Conservation (phyloP, 495 filamentous ascomycete species). For the Penicillium canariense region DNA sequence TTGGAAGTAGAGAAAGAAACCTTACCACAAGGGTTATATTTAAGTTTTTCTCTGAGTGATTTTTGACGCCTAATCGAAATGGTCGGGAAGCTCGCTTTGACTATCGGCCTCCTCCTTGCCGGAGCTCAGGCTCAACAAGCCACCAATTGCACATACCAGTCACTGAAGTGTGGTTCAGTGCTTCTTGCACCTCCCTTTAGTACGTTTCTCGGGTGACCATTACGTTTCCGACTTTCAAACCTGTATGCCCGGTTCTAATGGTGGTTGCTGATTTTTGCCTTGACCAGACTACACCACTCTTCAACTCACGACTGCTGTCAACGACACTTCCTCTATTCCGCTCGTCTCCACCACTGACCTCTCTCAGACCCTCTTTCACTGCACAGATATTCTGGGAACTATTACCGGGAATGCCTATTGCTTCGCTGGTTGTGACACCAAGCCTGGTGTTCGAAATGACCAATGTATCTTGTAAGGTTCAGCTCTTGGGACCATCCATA, state of each 20-base stretch:
- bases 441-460: conserved; percentile 18
- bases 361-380: conserved; percentile 23
- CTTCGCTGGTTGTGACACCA: conserved; percentile 23
- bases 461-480: conserved; percentile 20
- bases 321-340: conserved; percentile 22
- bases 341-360: conserved; percentile 6
- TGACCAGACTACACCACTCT: conserved; percentile 16
- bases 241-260: too few relatives aligned
- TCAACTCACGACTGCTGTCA: conserved; percentile 18
- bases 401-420: conserved; percentile 24
- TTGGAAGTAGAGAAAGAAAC: too few relatives aligned
- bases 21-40: too few relatives aligned
- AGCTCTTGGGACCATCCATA: neutral
- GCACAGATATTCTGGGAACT: conserved; percentile 20
- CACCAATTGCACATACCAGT: conserved; percentile 20
- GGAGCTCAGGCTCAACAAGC: conserved; percentile 22
- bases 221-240: neutral
- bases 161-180: conserved; percentile 19
- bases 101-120: conserved; percentile 10
- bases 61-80: conserved; percentile 17
- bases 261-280: too few relatives aligned
- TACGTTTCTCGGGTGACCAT: too few relatives aligned
- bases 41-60: too few relatives aligned
- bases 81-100: conserved; percentile 9
- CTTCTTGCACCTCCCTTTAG: conserved; percentile 20